phyloP scores from a whole-genome alignment of 1,284 basidiomycete genomes.

The Cryptococcus maquisensis region DNA sequence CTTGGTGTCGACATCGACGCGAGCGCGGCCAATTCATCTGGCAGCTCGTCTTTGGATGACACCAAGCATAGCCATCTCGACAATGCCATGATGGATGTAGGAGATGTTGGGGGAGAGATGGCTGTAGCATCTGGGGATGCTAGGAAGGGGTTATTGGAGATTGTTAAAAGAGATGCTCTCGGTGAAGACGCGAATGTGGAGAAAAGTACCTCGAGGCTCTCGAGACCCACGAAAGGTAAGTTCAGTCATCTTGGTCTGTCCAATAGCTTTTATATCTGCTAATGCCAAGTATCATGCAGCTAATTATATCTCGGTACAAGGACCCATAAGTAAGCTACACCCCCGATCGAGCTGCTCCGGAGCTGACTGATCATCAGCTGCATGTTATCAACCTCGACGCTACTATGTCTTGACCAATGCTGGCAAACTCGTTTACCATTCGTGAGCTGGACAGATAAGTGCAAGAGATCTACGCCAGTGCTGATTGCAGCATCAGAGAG shows the following conservation, averaged over 20 bases:
- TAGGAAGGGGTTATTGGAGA: slow-evolving; percentile 15
- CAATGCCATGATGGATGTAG: slow-evolving; percentile 2
- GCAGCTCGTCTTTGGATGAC: background rate
- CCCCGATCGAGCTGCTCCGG: background rate
- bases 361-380: background rate
- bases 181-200: background rate
- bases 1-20: background rate
- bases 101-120: slow-evolving; percentile 14
- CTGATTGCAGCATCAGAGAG: no score
- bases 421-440: slow-evolving; percentile 86
- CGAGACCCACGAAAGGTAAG: no score
- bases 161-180: slow-evolving; percentile 14
- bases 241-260: no score
- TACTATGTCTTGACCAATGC: slow-evolving; percentile 92
- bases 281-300: no score
- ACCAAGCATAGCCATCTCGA: slow-evolving; percentile 22
- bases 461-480: no score
- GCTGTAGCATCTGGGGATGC: slow-evolving; percentile 8
- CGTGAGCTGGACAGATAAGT: slow-evolving; percentile 51
- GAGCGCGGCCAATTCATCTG: background rate
- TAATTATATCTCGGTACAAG: background rate
- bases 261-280: no score
- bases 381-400: slow-evolving; percentile 52
- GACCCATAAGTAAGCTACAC: background rate
- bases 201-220: no score